Base-by-base conservation (phyloP, 306 rosid species). In the Chamaecrista fasciculata region DNA sequence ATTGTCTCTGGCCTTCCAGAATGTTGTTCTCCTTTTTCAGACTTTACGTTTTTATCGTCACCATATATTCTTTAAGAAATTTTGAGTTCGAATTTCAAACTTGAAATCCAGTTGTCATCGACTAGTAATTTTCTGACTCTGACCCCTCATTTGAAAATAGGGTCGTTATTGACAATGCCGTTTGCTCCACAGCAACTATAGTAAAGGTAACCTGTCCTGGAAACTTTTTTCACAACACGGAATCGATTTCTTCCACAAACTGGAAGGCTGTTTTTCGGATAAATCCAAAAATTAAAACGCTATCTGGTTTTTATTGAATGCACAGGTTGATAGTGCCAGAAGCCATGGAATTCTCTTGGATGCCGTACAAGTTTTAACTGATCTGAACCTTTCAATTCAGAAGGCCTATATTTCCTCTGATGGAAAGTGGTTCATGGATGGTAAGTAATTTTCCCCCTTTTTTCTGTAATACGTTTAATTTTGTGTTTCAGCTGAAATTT, bases 361-460 rank as follows among this genome's bases (percentile, higher is more conserved):
- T 68, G 99, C 99, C 20, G 96, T 94, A 8, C 95, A 94, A 73
- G 81, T 94, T 66, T 88, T 94, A 25, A 85, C 90, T 28, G 99
- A 94, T 78, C 72, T 88, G 11, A 89, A 94, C 55, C 95, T 94
- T 67, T 74, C 80, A 6, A 94, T 94, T 21, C 85, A 86, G 79
- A 94, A 94, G 66, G 99, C 97, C 1, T 88, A 94, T 70, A 86
- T 94, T 76, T 94, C 96, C 47, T 91, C 97, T 0, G 99, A 94
- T 78, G 99, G 96, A 37, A 83, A 62, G 34, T 94, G 99, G 99
- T 91, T 89, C 91, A 94, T 94, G 99, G 96, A 88, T 82, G 99
- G 99, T 94, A 75, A 64, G 85, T 58, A 48, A 3, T 14, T 24
- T 80, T 28, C n/a, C 11, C 19, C n/a, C 11, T n/a, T 8, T 43